Base-by-base conservation (phyloP, 306 rosid species). In the Astragalus membranaceus region DNA sequence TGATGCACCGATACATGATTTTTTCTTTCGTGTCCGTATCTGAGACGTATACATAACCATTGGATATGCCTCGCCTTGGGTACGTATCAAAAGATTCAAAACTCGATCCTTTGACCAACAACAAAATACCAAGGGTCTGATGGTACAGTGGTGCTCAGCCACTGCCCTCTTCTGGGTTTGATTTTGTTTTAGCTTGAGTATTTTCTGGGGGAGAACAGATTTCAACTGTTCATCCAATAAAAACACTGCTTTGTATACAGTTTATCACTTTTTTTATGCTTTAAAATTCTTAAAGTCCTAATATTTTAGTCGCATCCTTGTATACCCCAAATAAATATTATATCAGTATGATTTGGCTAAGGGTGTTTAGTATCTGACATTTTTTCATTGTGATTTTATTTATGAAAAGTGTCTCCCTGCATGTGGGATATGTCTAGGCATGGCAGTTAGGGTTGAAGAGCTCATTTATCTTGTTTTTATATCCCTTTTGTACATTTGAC, bases 151-250 rank as follows among this genome's bases (percentile, higher is more conserved):
- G 68, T 72, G 39, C 60, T 48, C 59, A 16, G 14, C 66, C 47
- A 48, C 51, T 47, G 50, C 69, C 49, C 37, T 35, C 39, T 33
- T 59, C 26, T 59, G 12, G 15, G 29, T 47, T 60, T 10, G 1
- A 15, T 52, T 60, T 44, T 11, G 17, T 44, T 30, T 48, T 23
- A 35, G 39, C 60, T 47, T 4, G 15, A 52, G 13, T 4, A 60
- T 60, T 10, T 48, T 47, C 26, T 47, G 16, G 41, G 64, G 0
- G 23, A 41, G 42, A 64, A 64, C 4, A 57, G 17, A 7, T 8
- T 65, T 65, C 57, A 65, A 56, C 75, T 36, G 7, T 50, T 70
- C 17, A 56, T 42, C 62, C 62, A 30, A 56, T 56, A 37, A 16
- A 9, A 46, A 17, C 5, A 33, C 51, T 47, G 20, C 17, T 61